A percentile compares a stretch with the other conserved stretches of the same genome.
Conservation (phyloP, 305 asterid genomes). For the Rubia balearica region DNA sequence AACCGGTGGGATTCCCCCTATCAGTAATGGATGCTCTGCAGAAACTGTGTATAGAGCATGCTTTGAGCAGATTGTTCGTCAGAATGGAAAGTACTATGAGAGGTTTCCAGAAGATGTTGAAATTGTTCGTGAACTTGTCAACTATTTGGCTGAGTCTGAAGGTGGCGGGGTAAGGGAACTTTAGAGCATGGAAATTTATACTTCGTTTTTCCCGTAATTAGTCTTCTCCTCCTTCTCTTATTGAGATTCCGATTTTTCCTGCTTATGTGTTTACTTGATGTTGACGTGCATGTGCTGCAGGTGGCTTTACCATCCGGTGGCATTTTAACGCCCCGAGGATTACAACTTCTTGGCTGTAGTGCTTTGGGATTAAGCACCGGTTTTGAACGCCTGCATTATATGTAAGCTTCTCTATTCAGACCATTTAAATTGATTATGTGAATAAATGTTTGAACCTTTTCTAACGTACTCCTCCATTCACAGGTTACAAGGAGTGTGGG, state of each 20-base stretch:
- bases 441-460: neutral
- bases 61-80: constrained; percentile 55
- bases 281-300: constrained; percentile 29
- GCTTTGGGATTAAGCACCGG: constrained; percentile 89
- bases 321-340: constrained; percentile 72
- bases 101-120: constrained; percentile 80
- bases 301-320: constrained; percentile 91
- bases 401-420: constrained; percentile 33
- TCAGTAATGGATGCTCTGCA: constrained; percentile 71
- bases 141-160: constrained; percentile 61
- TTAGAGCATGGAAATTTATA: constrained; percentile 3
- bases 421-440: neutral
- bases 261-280: constrained; percentile 3
- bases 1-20: constrained; percentile 93
- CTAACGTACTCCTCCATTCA: constrained; percentile 4
- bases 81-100: constrained; percentile 68
- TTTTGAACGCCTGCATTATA: constrained; percentile 83
- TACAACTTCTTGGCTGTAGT: constrained; percentile 75
- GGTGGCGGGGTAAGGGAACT: constrained; percentile 83
- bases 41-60: constrained; percentile 79
- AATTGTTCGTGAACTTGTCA: constrained; percentile 56
- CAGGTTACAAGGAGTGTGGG: constrained; percentile 93
- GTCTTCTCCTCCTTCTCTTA: neutral
- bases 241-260: neutral
- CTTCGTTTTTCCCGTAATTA: constrained; percentile 8